Evolutionary conservation across 768 basidiomycete species (phyloP).

Genomic region (Tricholoma matsutake): DNA sequence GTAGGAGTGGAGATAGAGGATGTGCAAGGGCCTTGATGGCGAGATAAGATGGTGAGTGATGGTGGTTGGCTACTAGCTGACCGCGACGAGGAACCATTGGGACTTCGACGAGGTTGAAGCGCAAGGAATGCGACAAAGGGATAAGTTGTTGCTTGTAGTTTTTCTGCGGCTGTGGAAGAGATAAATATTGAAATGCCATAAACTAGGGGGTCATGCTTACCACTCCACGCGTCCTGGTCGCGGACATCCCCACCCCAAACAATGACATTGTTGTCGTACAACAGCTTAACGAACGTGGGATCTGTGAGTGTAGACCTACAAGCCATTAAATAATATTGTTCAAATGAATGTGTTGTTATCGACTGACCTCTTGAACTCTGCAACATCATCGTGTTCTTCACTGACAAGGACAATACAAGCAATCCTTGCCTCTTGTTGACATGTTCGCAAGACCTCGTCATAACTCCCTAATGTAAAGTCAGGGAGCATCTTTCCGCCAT

Average conservation of each 20-base stretch:
- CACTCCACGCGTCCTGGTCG: constrained; percentile 77
- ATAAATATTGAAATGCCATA: constrained; percentile 6
- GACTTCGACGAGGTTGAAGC: constrained; percentile 67
- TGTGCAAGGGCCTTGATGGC: constrained; percentile 67
- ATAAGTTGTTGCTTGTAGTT: constrained; percentile 84
- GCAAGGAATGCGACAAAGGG: constrained; percentile 92
- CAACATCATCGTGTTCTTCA: constrained; percentile 86
- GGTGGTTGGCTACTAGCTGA: constrained; percentile 36
- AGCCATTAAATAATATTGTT: background rate
- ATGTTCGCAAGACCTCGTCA: constrained; percentile 69
- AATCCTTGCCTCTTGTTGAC: constrained; percentile 70
- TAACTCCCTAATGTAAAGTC: constrained; percentile 82
- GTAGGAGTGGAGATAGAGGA: constrained; percentile 29
- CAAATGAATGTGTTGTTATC: background rate
- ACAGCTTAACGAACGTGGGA: constrained; percentile 58
- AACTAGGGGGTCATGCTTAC: constrained; percentile 22
- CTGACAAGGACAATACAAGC: constrained; percentile 83
- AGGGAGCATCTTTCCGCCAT: constrained; percentile 56
- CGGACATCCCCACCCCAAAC: constrained; percentile 94
- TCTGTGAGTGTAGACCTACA: constrained; percentile 74
- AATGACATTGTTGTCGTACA: constrained; percentile 72
- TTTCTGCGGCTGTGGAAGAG: constrained; percentile 45
- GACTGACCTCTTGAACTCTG: constrained; percentile 78
- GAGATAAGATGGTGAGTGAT: constrained; percentile 76
- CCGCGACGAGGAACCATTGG: constrained; percentile 32